Conservation (phyloP, 2,329 filamentous ascomycete genomes). For the Kalmusia sp. region DNA sequence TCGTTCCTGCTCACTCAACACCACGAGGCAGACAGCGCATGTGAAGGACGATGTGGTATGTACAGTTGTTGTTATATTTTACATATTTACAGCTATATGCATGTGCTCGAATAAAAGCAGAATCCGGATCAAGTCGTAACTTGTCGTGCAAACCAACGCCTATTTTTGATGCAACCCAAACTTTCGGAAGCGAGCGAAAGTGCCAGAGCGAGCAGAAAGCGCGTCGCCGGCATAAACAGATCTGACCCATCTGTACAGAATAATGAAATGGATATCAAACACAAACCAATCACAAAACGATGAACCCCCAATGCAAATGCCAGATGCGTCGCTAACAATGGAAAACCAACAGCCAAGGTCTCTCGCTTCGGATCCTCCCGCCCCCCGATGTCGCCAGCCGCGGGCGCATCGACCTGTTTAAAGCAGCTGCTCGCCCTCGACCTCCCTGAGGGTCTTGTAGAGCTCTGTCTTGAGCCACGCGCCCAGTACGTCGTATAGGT, state of each 20-base stretch:
- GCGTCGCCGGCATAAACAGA: conserved; percentile 3
- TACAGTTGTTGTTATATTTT: conserved; percentile 8
- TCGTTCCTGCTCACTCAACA: background rate
- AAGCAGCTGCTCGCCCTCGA: conserved; percentile 23
- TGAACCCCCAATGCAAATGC: conserved; percentile 8
- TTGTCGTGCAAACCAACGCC: conserved; percentile 1
- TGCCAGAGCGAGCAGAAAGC: conserved; percentile 4
- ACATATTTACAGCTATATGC: conserved; percentile 7
- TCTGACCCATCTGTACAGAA: background rate
- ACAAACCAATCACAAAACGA: background rate
- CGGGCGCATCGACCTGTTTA: background rate
- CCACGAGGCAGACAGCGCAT: background rate
- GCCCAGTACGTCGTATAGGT: conserved; percentile 39
- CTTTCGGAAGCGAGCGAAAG: conserved; percentile 5
- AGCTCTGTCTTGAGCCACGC: conserved; percentile 42
- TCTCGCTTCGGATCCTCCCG: no score
- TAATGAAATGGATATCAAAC: conserved; percentile 8
- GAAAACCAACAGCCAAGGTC: conserved; percentile 1
- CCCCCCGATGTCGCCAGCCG: no score
- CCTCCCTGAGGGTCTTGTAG: conserved; percentile 34
- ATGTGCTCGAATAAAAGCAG: background rate
- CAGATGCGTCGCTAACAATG: conserved; percentile 1
- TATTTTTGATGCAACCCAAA: conserved; percentile 5
- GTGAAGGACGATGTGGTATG: background rate
- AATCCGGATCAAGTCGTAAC: background rate